Evolutionary conservation across 1,284 basidiomycete species (phyloP).

Genomic region (Austroboletus novae-zelandiae): DNA sequence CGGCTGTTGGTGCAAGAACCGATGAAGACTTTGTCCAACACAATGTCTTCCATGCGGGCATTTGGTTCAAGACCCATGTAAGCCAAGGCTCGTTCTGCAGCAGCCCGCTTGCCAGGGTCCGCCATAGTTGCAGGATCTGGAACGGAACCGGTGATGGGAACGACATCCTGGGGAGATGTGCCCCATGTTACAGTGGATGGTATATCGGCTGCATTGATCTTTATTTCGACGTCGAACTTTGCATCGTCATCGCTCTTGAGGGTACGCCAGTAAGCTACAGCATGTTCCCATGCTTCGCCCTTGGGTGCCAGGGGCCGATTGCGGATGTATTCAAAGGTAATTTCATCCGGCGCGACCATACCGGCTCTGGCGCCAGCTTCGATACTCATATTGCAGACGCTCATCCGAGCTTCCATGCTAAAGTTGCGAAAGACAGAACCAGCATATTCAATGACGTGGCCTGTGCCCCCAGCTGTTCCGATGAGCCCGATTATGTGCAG

Average conservation of each 20-base stretch:
- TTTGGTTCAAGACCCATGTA: constrained; percentile 92
- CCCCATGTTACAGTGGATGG: constrained; percentile 96
- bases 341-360: constrained; percentile 93
- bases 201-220: constrained; percentile 86
- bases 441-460: constrained; percentile 90
- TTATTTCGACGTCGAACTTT: constrained; percentile 86
- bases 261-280: constrained; percentile 87
- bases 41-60: constrained; percentile 82
- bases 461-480: constrained; percentile 93
- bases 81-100: constrained; percentile 78
- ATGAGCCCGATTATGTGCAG: constrained; percentile 93
- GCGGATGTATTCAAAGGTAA: constrained; percentile 87
- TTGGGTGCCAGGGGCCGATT: constrained; percentile 84
- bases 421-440: constrained; percentile 89
- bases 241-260: constrained; percentile 86
- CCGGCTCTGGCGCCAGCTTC: constrained; percentile 94
- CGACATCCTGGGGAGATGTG: constrained; percentile 92
- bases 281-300: constrained; percentile 88
- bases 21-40: constrained; percentile 93
- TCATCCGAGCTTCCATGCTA: constrained; percentile 96
- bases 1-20: constrained; percentile 97
- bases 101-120: constrained; percentile 66
- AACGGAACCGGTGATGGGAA: constrained; percentile 82
- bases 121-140: constrained; percentile 76
- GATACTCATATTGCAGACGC: constrained; percentile 98